Percentiles rank a stretch among this genome's conserved stretches.
Conservation (phyloP, 805 yeast species). For the Isabelozyma pseudorhagii region DNA sequence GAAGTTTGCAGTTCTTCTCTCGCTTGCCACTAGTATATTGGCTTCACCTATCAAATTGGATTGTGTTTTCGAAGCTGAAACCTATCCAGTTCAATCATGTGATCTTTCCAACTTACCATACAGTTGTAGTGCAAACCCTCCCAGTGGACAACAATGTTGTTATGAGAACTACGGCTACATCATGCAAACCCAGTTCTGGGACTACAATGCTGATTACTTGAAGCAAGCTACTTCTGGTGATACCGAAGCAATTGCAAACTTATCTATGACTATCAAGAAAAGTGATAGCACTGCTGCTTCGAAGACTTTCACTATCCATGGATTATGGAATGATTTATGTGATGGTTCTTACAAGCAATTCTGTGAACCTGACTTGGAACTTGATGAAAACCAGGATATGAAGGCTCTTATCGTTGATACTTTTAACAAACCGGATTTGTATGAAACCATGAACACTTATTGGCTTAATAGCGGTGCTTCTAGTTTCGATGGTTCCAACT, state of each 20-base stretch:
- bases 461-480: constrained; percentile 62
- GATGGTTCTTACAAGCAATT: constrained; percentile 78
- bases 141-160: constrained; percentile 54
- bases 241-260: not conserved
- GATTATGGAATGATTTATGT: constrained; percentile 88
- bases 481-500: constrained; percentile 53
- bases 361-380: constrained; percentile 62
- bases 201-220: constrained; percentile 52
- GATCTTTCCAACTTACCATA: not conserved
- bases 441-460: constrained; percentile 50
- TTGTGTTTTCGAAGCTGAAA: not conserved
- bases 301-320: constrained; percentile 76
- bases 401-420: constrained; percentile 26
- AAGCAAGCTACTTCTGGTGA: constrained; percentile 2
- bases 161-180: constrained; percentile 83
- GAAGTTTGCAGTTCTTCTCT: not conserved
- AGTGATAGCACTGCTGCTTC: constrained; percentile 31
- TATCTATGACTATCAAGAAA: not conserved
- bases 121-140: constrained; percentile 5
- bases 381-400: constrained; percentile 48
- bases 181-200: constrained; percentile 91
- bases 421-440: constrained; percentile 49
- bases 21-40: not conserved
- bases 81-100: not conserved
- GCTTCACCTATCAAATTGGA: not conserved